Evolutionary conservation across 129 eudicot genomes (phyloP).

Genomic region (Helichrysum umbraculigerum): DNA sequence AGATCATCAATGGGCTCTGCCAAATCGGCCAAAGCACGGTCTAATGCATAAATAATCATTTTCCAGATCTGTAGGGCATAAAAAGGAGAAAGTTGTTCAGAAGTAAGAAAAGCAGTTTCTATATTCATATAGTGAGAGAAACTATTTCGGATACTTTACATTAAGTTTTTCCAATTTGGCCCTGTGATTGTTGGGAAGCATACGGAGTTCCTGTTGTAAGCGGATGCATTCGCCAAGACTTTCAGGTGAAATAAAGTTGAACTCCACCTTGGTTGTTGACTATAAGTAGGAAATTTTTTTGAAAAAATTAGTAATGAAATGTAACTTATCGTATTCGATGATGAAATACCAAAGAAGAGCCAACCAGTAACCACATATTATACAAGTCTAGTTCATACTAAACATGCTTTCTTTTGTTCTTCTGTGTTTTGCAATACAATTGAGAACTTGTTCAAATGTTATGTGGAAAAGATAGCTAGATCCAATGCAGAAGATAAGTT

Average conservation of each 20-base stretch:
- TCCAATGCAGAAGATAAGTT: neutral
- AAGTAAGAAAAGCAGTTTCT: neutral
- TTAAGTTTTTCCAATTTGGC: neutral
- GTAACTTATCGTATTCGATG: too few relatives aligned
- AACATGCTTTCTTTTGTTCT: neutral
- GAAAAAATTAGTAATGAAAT: too few relatives aligned
- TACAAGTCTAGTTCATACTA: neutral
- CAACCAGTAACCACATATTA: neutral
- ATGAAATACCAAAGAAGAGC: neutral
- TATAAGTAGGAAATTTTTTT: neutral
- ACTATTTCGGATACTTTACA: neutral
- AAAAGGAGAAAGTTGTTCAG: neutral
- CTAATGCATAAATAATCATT: constrained; percentile 11
- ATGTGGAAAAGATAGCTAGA: neutral
- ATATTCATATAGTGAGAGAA: neutral
- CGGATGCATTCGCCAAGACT: neutral
- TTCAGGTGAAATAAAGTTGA: constrained; percentile 11
- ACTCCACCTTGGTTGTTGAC: constrained; percentile 5
- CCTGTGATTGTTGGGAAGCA: neutral
- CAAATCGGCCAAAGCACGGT: constrained; percentile 1
- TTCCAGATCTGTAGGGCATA: neutral
- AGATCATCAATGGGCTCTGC: neutral
- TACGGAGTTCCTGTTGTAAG: neutral
- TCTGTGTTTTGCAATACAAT: neutral
- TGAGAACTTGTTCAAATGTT: neutral